Evolutionary conservation across 2,329 filamentous ascomycete genomes (phyloP), one percentile per base, ranked within the genome.

Genomic region (Achaetomium macrosporum): DNA sequence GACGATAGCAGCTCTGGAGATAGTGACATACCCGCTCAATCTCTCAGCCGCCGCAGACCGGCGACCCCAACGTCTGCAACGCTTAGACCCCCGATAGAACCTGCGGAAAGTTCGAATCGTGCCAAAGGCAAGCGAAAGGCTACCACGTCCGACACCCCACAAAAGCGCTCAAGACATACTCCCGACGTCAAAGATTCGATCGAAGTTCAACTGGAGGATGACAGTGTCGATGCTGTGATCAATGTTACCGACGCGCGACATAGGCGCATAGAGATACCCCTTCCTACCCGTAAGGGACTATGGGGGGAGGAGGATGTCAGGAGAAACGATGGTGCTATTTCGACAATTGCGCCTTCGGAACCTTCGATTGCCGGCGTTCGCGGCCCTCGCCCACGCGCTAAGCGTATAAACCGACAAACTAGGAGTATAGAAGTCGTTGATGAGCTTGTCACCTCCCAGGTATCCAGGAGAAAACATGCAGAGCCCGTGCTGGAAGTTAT

Each of bases 221-320:
- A 57, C 31, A 16, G 36, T 16, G 43, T 54, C 13, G 51, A 50
- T 25, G 51, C 47, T 7, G 51, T 42, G 3, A 44, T 54, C 31
- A 33, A 42, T 9, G 47, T 42, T 5, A 50, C 51, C 3, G 42
- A 16, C 29, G 5, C 25, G 20, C 19, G 47, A 5, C 5, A n/a
- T 6, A 39, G 39, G 5, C 20, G 12, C 2, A 20, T 54, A 16
- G 47, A 37, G 19, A 16, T 54, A 15, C 15, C 5, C 2, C 29
- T 54, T 10, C 37, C 36, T 12, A 54, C 35, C 3, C 7, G 13
- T 8, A 15, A 15, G 7, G 15, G 35, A 25, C 35, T n/a, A 5
- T n/a, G 15, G 13, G 13, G 12, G 15, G 13, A 16, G 11, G 35
- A 37, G 12, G 25, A 13, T 10, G 3, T 6, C 10, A 36, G 51